Evolutionary conservation across 305 asterid species (phyloP).

Genomic region (Euphrasia arctica): DNA sequence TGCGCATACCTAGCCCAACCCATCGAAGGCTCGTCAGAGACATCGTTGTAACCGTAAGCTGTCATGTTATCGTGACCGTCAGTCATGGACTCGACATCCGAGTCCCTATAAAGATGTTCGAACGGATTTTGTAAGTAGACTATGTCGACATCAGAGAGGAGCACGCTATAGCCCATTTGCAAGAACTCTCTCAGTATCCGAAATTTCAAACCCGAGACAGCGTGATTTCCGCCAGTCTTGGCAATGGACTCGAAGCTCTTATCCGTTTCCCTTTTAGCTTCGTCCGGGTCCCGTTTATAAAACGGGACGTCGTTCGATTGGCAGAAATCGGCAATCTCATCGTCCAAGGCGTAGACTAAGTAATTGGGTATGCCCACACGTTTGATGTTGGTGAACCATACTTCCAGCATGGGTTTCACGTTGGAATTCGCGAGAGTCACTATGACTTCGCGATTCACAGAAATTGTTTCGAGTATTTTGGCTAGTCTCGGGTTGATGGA

Average conservation of each 20-base stretch:
- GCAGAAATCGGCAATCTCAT: slow-evolving; percentile 50
- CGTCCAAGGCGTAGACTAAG: slow-evolving; percentile 80
- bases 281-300: slow-evolving; percentile 63
- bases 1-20: slow-evolving; percentile 72
- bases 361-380: slow-evolving; percentile 59
- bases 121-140: slow-evolving; percentile 78
- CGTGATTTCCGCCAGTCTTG: slow-evolving; percentile 61
- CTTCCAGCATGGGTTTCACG: slow-evolving; percentile 54
- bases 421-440: slow-evolving; percentile 83
- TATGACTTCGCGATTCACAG: slow-evolving; percentile 60
- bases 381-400: slow-evolving; percentile 67
- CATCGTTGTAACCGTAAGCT: slow-evolving; percentile 66
- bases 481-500: slow-evolving; percentile 65
- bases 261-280: background rate
- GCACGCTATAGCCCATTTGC: slow-evolving; percentile 73
- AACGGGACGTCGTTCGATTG: slow-evolving; percentile 59
- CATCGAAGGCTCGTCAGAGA: slow-evolving; percentile 63
- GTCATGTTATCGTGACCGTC: slow-evolving; percentile 76
- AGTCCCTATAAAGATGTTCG: slow-evolving; percentile 57
- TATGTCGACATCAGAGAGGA: slow-evolving; percentile 77
- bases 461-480: slow-evolving; percentile 51
- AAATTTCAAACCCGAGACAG: slow-evolving; percentile 72
- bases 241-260: slow-evolving; percentile 48
- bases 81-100: slow-evolving; percentile 82
- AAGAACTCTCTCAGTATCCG: slow-evolving; percentile 66